A percentile compares a stretch with the other conserved stretches of the same genome.
phyloP scores from a whole-genome alignment of 1,284 basidiomycete species.

The Peniophora sp. region DNA sequence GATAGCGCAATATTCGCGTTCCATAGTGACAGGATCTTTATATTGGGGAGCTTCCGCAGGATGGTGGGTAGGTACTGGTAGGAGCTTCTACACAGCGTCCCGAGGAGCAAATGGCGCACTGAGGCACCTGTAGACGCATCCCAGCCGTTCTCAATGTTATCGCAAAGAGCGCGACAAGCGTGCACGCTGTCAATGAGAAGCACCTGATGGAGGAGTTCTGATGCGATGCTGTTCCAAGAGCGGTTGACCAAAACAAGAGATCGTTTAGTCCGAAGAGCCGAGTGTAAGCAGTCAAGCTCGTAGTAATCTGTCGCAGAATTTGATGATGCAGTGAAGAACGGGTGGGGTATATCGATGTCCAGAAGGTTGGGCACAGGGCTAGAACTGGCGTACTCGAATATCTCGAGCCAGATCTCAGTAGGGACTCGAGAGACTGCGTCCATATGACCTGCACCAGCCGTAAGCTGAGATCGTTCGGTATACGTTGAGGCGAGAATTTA shows the following conservation, averaged over 20 bases:
- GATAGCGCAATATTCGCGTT: neutral
- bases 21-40: neutral
- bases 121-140: neutral
- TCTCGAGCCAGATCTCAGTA: constrained; percentile 6
- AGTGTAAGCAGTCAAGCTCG: neutral
- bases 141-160: neutral
- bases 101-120: neutral
- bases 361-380: neutral
- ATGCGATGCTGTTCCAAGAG: constrained; percentile 3
- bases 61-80: neutral
- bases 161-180: neutral
- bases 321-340: constrained; percentile 1
- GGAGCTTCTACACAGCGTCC: neutral
- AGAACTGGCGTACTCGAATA: constrained; percentile 4
- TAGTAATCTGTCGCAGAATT: constrained; percentile 1
- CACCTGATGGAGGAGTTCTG: constrained; percentile 4
- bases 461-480: no score
- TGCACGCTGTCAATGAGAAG: constrained; percentile 1
- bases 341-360: neutral
- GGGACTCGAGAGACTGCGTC: neutral
- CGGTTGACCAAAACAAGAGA: constrained; percentile 6
- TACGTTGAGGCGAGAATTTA: no score
- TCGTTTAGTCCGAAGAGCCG: constrained; percentile 4
- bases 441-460: no score
- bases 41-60: neutral